These are phyloP conservation scores for Aspergillus sp. DNA, from an alignment of 2,329 filamentous ascomycete genomes.

Conservation along the genomic window DNA sequence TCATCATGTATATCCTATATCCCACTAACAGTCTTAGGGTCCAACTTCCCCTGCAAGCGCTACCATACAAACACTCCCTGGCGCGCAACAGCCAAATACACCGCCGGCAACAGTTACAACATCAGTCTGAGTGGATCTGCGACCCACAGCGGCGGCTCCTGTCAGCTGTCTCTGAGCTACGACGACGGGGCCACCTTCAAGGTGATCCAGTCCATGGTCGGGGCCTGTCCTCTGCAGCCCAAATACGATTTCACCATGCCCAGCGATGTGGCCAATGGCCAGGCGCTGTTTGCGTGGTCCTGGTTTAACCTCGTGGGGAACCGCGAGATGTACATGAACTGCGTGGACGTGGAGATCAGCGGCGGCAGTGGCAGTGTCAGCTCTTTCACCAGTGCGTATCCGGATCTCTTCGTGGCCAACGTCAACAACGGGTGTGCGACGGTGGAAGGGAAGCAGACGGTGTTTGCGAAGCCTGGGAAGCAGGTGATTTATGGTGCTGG, in stretches of 20 bases:
- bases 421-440: conserved; percentile 11
- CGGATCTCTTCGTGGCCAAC: conserved; percentile 11
- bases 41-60: conserved; percentile 72
- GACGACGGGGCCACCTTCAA: conserved; percentile 66
- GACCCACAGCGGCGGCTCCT: conserved; percentile 65
- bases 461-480: conserved; percentile 8
- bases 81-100: conserved; percentile 55
- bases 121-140: conserved; percentile 61
- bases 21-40: conserved; percentile 27
- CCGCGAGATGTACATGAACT: conserved; percentile 80
- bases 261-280: conserved; percentile 52
- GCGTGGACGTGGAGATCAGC: conserved; percentile 62
- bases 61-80: conserved; percentile 49
- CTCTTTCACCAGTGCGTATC: conserved; percentile 2
- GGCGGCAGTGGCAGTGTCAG: conserved; percentile 11
- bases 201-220: conserved; percentile 60
- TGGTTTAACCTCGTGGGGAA: conserved; percentile 72
- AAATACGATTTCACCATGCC: conserved; percentile 64
- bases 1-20: too few relatives aligned
- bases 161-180: conserved; percentile 69
- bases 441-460: conserved; percentile 7
- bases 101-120: conserved; percentile 58
- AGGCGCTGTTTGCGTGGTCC: conserved; percentile 68
- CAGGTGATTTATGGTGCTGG: conserved; percentile 9
- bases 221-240: conserved; percentile 48